A percentile compares a stretch with the other conserved stretches of the same genome.
These are phyloP conservation scores for Pseudopyricularia javanii DNA, from an alignment of 2,329 filamentous ascomycete genomes.

Conservation along the genomic window DNA sequence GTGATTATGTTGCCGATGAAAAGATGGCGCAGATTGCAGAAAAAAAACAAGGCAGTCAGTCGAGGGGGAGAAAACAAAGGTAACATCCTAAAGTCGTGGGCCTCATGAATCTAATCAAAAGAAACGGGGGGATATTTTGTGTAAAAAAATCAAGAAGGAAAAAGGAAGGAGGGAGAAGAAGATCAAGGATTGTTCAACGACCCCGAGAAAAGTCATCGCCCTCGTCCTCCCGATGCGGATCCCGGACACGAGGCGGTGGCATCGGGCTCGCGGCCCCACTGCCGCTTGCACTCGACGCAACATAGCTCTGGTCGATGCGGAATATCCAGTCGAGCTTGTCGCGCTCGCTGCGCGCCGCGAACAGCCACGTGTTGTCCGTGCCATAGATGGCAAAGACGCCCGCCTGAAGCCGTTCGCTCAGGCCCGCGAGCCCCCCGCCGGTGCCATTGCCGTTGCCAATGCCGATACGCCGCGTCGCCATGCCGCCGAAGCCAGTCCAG, in stretches of 20 bases:
- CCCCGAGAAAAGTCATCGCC: neutral
- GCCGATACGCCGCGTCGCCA: conserved; percentile 1
- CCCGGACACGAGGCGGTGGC: neutral
- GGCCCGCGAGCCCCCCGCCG: conserved; percentile 32
- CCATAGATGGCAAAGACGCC: conserved; percentile 93
- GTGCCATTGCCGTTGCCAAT: conserved; percentile 5
- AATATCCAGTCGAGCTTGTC: conserved; percentile 98
- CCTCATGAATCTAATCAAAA: neutral
- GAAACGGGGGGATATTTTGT: neutral
- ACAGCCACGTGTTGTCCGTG: conserved; percentile 88
- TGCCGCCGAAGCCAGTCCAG: conserved; percentile 31
- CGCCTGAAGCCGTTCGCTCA: conserved; percentile 47
- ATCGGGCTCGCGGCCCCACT: conserved; percentile 25
- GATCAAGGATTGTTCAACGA: neutral
- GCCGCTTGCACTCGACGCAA: conserved; percentile 32
- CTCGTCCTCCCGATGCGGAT: neutral
- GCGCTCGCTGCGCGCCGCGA: conserved; percentile 75
- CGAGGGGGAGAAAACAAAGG: too few relatives aligned
- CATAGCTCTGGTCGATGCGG: conserved; percentile 74
- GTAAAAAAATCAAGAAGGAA: neutral
- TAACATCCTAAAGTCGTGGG: neutral
- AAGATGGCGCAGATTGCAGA: neutral
- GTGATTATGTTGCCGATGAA: neutral
- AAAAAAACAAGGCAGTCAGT: neutral
- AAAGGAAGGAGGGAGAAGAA: neutral